These are phyloP conservation scores for Jatropha curcas DNA, from an alignment of 345 rosid genomes.

Conservation along the genomic window DNA sequence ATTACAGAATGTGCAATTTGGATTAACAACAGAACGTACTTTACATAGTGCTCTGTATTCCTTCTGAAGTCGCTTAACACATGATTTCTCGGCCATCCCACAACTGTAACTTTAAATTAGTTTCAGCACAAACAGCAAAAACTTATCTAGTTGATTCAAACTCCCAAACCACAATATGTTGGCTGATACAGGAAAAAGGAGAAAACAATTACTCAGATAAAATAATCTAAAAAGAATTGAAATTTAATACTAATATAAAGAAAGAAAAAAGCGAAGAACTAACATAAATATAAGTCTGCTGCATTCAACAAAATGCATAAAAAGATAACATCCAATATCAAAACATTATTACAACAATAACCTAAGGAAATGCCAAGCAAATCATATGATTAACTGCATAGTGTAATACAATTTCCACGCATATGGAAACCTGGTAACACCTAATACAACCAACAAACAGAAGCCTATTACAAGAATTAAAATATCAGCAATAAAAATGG, in stretches of 20 bases:
- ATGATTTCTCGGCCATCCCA: conserved; percentile 86
- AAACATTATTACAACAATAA: background rate
- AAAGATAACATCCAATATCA: too few species aligned
- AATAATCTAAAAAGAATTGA: background rate
- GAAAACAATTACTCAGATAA: conserved; percentile 9
- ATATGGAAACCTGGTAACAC: too few species aligned
- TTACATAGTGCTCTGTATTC: conserved; percentile 96
- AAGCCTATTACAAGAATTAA: too few species aligned
- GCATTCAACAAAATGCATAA: too few species aligned
- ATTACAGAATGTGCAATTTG: background rate
- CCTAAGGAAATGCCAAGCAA: too few species aligned
- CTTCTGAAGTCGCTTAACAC: conserved; percentile 93
- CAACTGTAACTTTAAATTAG: conserved; percentile 9
- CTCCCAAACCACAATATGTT: conserved; percentile 11
- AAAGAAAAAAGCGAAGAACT: too few species aligned
- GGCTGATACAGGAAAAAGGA: conserved; percentile 9
- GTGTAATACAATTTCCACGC: too few species aligned
- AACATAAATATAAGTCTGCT: background rate
- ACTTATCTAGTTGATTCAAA: conserved; percentile 9
- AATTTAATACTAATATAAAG: background rate
- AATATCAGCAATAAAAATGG: too few species aligned
- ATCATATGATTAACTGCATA: too few species aligned
- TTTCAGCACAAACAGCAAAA: conserved; percentile 1
- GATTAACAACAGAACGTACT: conserved; percentile 37
- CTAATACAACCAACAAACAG: too few species aligned